Evolutionary conservation across 129 eudicot genomes (phyloP).

Genomic region (Artemisia argyi): DNA sequence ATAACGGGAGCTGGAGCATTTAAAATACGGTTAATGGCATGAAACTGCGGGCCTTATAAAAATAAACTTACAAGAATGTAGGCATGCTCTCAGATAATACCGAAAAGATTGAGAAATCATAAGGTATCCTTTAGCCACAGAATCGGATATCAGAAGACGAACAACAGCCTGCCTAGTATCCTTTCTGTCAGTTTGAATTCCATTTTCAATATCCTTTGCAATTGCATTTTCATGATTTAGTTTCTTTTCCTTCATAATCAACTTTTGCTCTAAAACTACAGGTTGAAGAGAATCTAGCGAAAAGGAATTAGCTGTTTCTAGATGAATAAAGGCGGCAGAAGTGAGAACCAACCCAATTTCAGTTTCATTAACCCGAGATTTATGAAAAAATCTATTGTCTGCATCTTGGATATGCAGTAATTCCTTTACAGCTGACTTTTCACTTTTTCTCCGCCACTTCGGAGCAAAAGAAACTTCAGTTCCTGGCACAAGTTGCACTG

Average conservation of each 20-base stretch:
- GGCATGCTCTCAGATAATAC: conserved; percentile 60
- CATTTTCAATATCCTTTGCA: conserved; percentile 49
- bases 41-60: conserved; percentile 11
- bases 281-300: conserved; percentile 54
- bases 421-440: conserved; percentile 45
- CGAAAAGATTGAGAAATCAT: conserved; percentile 83
- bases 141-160: conserved; percentile 60
- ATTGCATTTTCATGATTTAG: conserved; percentile 38
- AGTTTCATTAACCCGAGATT: conserved; percentile 44
- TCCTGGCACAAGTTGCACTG: conserved; percentile 94
- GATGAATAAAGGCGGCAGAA: conserved; percentile 76
- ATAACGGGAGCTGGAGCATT: not conserved
- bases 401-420: conserved; percentile 83
- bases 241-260: conserved; percentile 45
- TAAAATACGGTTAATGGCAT: conserved; percentile 8
- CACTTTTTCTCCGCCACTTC: conserved; percentile 63
- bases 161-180: conserved; percentile 53
- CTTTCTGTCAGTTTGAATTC: conserved; percentile 33
- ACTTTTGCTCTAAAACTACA: conserved; percentile 66
- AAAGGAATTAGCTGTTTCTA: conserved; percentile 68
- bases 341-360: conserved; percentile 64
- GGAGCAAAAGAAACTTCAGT: conserved; percentile 96
- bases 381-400: conserved; percentile 53
- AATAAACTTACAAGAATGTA: conserved; percentile 73
- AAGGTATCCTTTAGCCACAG: conserved; percentile 85